Percentiles rank a stretch among this genome's conserved stretches.
Evolutionary conservation across 108 stramenopile genomes (phyloP).

Genomic region (Asterionellopsis glacialis): DNA sequence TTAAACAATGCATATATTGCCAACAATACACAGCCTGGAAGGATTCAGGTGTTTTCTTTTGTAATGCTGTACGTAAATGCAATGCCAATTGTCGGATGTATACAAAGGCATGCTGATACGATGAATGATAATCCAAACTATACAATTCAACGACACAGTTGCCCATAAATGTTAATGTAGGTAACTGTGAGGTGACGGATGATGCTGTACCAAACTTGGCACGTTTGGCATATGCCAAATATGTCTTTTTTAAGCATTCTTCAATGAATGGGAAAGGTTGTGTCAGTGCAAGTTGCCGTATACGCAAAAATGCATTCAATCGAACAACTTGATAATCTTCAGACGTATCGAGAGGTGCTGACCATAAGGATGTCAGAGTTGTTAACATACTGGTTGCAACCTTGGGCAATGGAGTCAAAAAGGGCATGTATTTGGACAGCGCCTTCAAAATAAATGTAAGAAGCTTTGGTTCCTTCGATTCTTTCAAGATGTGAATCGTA

Average conservation of each 20-base stretch:
- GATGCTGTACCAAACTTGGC: conserved; percentile 80
- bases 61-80: conserved; percentile 88
- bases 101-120: conserved; percentile 98
- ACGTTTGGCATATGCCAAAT: conserved; percentile 88
- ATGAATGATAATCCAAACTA: conserved; percentile 84
- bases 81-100: conserved; percentile 97
- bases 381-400: conserved; percentile 71
- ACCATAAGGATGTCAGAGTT: conserved; percentile 73
- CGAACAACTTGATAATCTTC: conserved; percentile 83
- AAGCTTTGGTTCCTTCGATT: conserved; percentile 79
- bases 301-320: conserved; percentile 84
- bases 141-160: conserved; percentile 95
- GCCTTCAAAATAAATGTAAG: conserved; percentile 66
- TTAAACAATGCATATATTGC: conserved; percentile 94
- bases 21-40: conserved; percentile 84
- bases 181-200: conserved; percentile 56
- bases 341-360: conserved; percentile 66
- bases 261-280: conserved; percentile 93
- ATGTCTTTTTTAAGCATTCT: conserved; percentile 85
- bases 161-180: conserved; percentile 89
- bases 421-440: conserved; percentile 71
- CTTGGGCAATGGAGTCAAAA: conserved; percentile 78
- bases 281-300: conserved; percentile 90
- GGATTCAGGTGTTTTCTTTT: conserved; percentile 85
- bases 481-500: conserved; percentile 66